phyloP scores from a whole-genome alignment of 768 basidiomycete species.

The Suillus sp. region DNA sequence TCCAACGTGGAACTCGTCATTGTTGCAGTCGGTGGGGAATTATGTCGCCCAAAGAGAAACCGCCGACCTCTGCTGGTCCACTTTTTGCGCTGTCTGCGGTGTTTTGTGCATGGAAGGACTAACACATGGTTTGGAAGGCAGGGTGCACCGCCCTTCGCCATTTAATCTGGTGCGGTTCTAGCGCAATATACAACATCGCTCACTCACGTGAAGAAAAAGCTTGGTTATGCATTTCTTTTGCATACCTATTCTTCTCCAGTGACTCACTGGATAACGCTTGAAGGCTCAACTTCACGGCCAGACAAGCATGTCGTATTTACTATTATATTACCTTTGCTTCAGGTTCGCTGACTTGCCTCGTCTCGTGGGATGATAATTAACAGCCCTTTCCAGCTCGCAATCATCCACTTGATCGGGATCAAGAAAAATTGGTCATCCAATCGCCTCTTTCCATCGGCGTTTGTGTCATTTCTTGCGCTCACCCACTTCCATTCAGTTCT shows the following conservation, averaged over 20 bases:
- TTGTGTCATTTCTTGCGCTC: constrained; percentile 60
- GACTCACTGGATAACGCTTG: constrained; percentile 47
- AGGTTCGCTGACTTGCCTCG: constrained; percentile 43
- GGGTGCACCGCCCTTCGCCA: constrained; percentile 56
- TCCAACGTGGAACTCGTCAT: constrained; percentile 35
- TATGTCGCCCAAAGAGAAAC: constrained; percentile 57
- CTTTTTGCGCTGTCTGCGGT: constrained; percentile 67
- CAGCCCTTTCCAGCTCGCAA: constrained; percentile 46
- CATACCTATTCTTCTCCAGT: constrained; percentile 73
- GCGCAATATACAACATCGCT: constrained; percentile 14
- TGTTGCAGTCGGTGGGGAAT: constrained; percentile 38
- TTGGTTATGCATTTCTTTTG: constrained; percentile 76
- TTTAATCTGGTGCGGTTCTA: constrained; percentile 66
- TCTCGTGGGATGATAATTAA: constrained; percentile 1
- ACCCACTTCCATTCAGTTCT: constrained; percentile 69
- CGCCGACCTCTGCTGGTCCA: constrained; percentile 69
- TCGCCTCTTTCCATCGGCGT: constrained; percentile 68
- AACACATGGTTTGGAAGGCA: constrained; percentile 67
- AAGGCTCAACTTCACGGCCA: constrained; percentile 58
- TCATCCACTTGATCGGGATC: constrained; percentile 68
- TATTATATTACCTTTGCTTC: constrained; percentile 70
- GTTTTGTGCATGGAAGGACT: constrained; percentile 68
- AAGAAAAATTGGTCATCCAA: constrained; percentile 64
- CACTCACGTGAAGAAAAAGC: constrained; percentile 39
- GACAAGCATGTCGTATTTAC: constrained; percentile 75